phyloP scores from a whole-genome alignment of 306 rosid species.

The Pyrus betulifolia region DNA sequence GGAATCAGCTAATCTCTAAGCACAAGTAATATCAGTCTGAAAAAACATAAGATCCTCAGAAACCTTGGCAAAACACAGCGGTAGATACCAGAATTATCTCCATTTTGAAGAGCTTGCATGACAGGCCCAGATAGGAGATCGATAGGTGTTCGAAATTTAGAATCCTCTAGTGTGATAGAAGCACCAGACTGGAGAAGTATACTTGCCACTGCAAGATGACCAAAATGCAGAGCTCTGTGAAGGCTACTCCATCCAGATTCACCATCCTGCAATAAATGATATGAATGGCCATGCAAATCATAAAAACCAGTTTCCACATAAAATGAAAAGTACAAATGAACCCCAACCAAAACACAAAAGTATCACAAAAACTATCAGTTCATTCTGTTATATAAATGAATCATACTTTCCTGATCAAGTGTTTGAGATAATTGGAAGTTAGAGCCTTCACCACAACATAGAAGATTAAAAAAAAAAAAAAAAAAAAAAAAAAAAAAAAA shows the following conservation, averaged over 20 bases:
- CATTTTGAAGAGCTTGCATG: constrained; percentile 48
- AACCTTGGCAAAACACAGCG: constrained; percentile 20
- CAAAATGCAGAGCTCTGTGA: constrained; percentile 94
- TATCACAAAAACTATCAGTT: not conserved
- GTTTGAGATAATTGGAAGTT: not conserved
- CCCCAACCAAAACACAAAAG: not conserved
- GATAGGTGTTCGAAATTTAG: constrained; percentile 70
- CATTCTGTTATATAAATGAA: not conserved
- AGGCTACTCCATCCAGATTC: constrained; percentile 99
- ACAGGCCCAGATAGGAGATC: constrained; percentile 91
- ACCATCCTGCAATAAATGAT: constrained; percentile 59
- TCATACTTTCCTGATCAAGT: not conserved
- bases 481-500: not conserved
- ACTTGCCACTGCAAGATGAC: constrained; percentile 85
- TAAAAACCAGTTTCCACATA: not conserved
- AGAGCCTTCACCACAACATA: not conserved
- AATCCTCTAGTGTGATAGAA: constrained; percentile 66
- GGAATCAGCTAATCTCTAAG: constrained; percentile 17
- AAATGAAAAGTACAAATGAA: not conserved
- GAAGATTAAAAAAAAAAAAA: too few relatives aligned
- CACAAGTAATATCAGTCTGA: not conserved
- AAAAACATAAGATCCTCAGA: constrained; percentile 12
- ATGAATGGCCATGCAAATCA: not conserved
- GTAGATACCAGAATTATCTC: constrained; percentile 48
- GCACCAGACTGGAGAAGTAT: constrained; percentile 84